These are phyloP conservation scores for Ustilago vetiveriae DNA, from an alignment of 1,284 basidiomycete genomes.

Conservation along the genomic window DNA sequence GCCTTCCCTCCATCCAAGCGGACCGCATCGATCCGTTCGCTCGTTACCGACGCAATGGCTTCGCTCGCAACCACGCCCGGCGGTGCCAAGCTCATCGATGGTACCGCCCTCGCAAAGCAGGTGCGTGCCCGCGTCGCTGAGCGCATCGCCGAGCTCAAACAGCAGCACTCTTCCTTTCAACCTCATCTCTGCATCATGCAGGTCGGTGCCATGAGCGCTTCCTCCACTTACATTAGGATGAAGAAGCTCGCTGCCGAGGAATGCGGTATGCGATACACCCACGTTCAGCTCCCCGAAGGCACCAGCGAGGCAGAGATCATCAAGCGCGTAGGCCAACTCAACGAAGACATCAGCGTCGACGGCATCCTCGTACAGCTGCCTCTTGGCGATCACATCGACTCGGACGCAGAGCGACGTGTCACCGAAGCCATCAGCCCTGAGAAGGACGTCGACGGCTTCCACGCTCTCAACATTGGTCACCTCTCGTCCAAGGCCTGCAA, in stretches of 20 bases:
- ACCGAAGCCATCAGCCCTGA: constrained; percentile 92
- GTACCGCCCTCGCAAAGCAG: constrained; percentile 86
- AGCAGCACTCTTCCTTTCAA: constrained; percentile 81
- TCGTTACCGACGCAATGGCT: constrained; percentile 50
- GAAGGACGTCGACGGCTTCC: constrained; percentile 99
- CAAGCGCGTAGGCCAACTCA: constrained; percentile 80
- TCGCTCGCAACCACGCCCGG: constrained; percentile 49
- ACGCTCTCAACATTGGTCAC: constrained; percentile 98
- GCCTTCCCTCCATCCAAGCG: constrained; percentile 5
- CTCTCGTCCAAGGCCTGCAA: constrained; percentile 88
- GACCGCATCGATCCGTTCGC: constrained; percentile 10
- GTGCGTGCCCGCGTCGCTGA: constrained; percentile 64
- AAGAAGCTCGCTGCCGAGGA: constrained; percentile 95
- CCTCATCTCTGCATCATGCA: constrained; percentile 92
- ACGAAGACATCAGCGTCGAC: constrained; percentile 82
- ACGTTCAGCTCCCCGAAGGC: constrained; percentile 77
- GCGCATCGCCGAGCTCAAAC: constrained; percentile 47
- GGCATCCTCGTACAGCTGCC: constrained; percentile 98
- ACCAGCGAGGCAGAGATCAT: constrained; percentile 81
- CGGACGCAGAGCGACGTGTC: constrained; percentile 86
- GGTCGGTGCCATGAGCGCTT: constrained; percentile 90
- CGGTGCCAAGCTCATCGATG: constrained; percentile 78
- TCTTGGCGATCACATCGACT: constrained; percentile 82
- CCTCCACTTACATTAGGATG: constrained; percentile 94
- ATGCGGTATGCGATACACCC: constrained; percentile 88